Percentiles rank a stretch among this genome's conserved stretches.
Conservation (phyloP, 1,139 yeast genomes). For the Lodderomyces parapsilosis region DNA sequence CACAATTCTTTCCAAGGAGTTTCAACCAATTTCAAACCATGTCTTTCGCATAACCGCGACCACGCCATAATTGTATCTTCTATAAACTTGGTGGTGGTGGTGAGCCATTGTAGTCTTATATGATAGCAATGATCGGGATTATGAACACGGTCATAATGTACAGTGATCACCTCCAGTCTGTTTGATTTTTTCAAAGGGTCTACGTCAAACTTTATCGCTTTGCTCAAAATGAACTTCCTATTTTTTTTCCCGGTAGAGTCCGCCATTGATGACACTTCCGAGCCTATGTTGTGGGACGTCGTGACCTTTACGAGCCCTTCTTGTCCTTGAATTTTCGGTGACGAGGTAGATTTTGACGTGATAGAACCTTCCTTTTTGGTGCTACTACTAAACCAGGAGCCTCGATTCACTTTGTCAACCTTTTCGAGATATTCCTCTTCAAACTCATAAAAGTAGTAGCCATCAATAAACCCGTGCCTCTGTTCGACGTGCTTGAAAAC, state of each 20-base stretch:
- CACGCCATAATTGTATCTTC: constrained; percentile 85
- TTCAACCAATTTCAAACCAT: constrained; percentile 86
- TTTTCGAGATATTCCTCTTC: constrained; percentile 54
- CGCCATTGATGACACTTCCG: constrained; percentile 36
- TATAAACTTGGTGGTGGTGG: constrained; percentile 82
- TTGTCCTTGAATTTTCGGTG: constrained; percentile 25
- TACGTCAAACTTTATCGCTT: constrained; percentile 67
- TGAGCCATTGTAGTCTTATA: constrained; percentile 87
- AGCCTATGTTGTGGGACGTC: constrained; percentile 16
- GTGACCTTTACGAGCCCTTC: constrained; percentile 9
- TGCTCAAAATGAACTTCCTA: constrained; percentile 46
- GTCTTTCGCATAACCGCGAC: constrained; percentile 80
- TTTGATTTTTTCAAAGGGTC: constrained; percentile 73
- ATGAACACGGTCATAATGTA: constrained; percentile 89
- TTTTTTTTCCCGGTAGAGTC: constrained; percentile 27
- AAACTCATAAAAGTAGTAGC: constrained; percentile 85
- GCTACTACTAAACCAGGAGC: constrained; percentile 34
- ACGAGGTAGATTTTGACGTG: constrained; percentile 26
- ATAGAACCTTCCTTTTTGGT: constrained; percentile 21
- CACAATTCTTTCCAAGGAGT: constrained; percentile 90
- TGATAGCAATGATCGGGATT: constrained; percentile 96
- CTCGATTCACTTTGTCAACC: constrained; percentile 31
- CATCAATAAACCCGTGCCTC: constrained; percentile 84
- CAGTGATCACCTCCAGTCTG: constrained; percentile 74
- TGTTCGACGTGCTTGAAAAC: constrained; percentile 78